Percentiles rank a stretch among this genome's conserved stretches.
Conservation (phyloP, 345 rosid genomes). For the Syzygium aqueum region DNA sequence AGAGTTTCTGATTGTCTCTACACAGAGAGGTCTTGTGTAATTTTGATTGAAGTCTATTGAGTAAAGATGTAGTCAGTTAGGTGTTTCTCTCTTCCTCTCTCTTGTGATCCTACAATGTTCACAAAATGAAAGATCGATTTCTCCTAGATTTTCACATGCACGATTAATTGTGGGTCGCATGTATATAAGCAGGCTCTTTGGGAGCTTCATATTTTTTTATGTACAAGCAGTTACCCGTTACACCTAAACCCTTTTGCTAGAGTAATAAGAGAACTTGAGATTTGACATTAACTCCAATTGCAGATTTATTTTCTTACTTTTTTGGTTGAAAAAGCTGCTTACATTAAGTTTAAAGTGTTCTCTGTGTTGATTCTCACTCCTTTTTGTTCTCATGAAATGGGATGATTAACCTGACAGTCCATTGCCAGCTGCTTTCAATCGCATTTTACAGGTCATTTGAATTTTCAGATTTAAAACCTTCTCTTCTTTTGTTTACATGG, state of each 20-base stretch:
- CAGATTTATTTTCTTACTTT: background rate
- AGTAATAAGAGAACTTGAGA: background rate
- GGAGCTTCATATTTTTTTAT: background rate
- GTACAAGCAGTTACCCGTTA: background rate
- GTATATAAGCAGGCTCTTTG: background rate
- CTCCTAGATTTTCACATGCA: background rate
- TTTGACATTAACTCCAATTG: background rate
- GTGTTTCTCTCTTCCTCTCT: background rate
- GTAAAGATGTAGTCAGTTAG: background rate
- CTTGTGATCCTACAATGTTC: background rate
- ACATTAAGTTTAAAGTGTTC: background rate
- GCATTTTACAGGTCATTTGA: conserved; percentile 65
- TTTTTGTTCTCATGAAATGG: conserved; percentile 4
- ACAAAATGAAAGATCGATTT: background rate
- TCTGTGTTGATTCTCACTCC: background rate
- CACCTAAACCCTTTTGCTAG: background rate
- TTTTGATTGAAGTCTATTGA: background rate
- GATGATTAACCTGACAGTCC: conserved; percentile 59
- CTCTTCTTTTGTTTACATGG: conserved; percentile 1
- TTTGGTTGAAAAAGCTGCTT: background rate
- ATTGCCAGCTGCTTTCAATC: conserved; percentile 79
- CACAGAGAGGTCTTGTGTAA: background rate
- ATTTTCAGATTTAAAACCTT: background rate
- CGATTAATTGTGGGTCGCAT: background rate
- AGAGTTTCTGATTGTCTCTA: background rate